phyloP scores from a whole-genome alignment of 2,329 filamentous ascomycete genomes.

The Fusarium musae region DNA sequence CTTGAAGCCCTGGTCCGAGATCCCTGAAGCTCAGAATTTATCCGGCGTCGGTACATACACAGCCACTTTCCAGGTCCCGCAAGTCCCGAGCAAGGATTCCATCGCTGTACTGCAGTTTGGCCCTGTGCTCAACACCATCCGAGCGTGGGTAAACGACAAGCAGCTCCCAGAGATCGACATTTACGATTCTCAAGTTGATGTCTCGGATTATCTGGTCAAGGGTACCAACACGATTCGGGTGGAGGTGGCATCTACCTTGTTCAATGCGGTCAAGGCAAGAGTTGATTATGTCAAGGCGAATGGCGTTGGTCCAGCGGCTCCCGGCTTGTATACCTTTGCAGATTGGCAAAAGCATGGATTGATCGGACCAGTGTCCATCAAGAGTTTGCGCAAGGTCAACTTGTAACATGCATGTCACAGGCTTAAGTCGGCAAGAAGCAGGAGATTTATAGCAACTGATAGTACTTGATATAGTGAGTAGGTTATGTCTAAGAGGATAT shows the following conservation, averaged over 20 bases:
- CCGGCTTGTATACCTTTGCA: background rate
- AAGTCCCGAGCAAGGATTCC: background rate
- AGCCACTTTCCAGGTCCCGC: background rate
- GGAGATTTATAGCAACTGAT: background rate
- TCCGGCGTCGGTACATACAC: background rate
- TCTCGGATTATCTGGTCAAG: background rate
- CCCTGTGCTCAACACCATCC: background rate
- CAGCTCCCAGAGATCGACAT: background rate
- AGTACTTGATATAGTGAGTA: fast-evolving
- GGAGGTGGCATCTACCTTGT: background rate
- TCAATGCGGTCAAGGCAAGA: background rate
- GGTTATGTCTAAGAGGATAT: background rate
- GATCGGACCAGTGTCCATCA: background rate
- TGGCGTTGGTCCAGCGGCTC: background rate
- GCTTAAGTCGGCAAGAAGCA: fast-evolving
- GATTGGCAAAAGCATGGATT: background rate
- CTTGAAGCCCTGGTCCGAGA: background rate
- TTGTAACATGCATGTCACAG: fast-evolving
- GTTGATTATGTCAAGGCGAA: background rate
- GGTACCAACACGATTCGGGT: fast-evolving
- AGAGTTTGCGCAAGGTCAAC: background rate
- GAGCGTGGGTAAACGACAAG: background rate
- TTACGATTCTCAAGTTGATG: background rate
- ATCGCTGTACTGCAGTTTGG: background rate
- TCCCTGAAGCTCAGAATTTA: background rate